Base-by-base conservation (phyloP, 495 filamentous ascomycete genomes). In the Elasticomyces elasticus region DNA sequence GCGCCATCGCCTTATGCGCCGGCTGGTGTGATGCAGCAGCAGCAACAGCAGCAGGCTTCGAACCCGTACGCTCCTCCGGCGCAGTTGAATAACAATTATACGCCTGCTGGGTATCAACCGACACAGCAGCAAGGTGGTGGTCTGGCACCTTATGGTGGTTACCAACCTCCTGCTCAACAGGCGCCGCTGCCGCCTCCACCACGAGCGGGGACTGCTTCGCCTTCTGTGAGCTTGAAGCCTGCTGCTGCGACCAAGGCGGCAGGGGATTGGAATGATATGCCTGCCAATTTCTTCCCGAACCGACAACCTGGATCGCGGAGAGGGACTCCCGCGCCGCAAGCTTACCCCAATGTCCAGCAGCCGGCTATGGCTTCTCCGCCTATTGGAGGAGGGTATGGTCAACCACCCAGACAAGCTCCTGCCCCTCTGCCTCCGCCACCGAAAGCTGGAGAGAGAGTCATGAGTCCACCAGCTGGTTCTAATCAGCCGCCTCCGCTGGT, bases 181-280 rank as follows among this genome's bases (percentile, higher is more conserved):
- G 49, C 54, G 48, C 49, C 64, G 25, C 44, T 67, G 25, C 76
- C 82, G 42, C 77, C 82, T 30, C 82, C 79, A 54, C 82, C 78
- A 37, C 76, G 80, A 24, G 73, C 70, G 20, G 69, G 72, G 35
- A 73, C 74, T 52, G 71, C 79, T 28, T 85, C 85, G 23, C 79
- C 83, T 25, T n/a, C n/a, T n/a, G n/a, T n/a, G n/a, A 78, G 82
- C 2, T 64, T 69, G 49, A 83, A 86, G 12, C 88, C 69, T 27
- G 60, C 89, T 49, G 76, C 85, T 17, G 85, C 80, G 54, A 76
- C 77, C 55, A 80, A 79, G 54, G 81, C 85, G 54, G 78, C 80
- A 38, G 79, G 80, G 30, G 83, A 84, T 49, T 99, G 92, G 92
- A 99, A 99, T 60, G 92, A 99, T 69, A 81, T 91, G 52, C 92